Percentiles rank a stretch among this genome's conserved stretches.
Conservation (phyloP, 2,329 filamentous ascomycete genomes). For the Colletotrichum higginsianum region DNA sequence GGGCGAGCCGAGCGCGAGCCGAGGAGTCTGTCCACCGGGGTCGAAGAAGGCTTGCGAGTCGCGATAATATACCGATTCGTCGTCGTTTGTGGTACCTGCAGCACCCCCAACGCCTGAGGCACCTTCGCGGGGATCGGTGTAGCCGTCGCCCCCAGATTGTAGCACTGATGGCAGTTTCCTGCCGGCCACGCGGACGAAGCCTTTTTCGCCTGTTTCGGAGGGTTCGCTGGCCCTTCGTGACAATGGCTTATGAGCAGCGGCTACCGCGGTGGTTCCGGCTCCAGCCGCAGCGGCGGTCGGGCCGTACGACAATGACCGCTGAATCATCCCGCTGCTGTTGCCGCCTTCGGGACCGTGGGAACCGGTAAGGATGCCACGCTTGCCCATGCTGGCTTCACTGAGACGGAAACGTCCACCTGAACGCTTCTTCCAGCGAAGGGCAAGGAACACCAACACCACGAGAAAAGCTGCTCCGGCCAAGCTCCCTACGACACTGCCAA, state of each 20-base stretch:
- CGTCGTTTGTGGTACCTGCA: conserved; percentile 50
- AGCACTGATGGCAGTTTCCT: conserved; percentile 76
- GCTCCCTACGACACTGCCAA: conserved; percentile 71
- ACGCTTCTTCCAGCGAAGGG: conserved; percentile 71
- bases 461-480: conserved; percentile 72
- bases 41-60: conserved; percentile 65
- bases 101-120: conserved; percentile 44
- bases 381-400: conserved; percentile 55
- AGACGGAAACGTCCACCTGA: conserved; percentile 61
- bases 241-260: conserved; percentile 45
- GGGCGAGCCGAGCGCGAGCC: conserved; percentile 68
- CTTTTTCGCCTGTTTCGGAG: conserved; percentile 64
- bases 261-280: conserved; percentile 30
- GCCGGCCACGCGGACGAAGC: conserved; percentile 77
- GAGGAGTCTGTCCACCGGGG: conserved; percentile 50
- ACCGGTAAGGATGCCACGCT: conserved; percentile 50
- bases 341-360: conserved; percentile 44
- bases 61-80: conserved; percentile 66
- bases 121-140: conserved; percentile 64
- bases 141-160: conserved; percentile 74
- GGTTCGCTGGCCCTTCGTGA: conserved; percentile 53
- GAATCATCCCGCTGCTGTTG: conserved; percentile 57
- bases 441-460: conserved; percentile 66
- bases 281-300: conserved; percentile 8
- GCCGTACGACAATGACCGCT: conserved; percentile 59